phyloP scores from a whole-genome alignment of 1,284 basidiomycete genomes.

The Austroboletus niveus region DNA sequence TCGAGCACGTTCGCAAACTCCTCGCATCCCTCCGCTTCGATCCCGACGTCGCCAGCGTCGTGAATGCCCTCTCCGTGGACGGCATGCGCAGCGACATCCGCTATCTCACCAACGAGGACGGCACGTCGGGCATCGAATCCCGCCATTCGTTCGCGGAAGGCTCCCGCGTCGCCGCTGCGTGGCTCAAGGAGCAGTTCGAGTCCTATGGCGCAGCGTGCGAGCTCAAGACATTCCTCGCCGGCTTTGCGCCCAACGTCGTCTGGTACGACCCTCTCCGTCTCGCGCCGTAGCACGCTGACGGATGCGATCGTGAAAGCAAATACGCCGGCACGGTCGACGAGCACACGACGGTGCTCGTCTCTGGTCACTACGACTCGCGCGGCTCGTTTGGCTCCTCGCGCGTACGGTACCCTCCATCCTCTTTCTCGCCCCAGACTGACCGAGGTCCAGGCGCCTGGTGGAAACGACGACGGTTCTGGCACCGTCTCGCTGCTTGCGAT shows the following conservation, averaged over 20 bases:
- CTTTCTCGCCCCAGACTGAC: no score
- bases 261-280: conserved; percentile 47
- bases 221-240: conserved; percentile 60
- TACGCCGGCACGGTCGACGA: conserved; percentile 45
- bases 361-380: conserved; percentile 84
- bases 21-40: conserved; percentile 54
- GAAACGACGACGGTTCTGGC: conserved; percentile 83
- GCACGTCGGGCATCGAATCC: conserved; percentile 59
- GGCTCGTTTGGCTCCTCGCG: conserved; percentile 71
- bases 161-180: conserved; percentile 66
- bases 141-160: conserved; percentile 79
- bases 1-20: conserved; percentile 49
- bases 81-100: conserved; percentile 70
- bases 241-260: conserved; percentile 82
- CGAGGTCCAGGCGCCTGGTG: conserved; percentile 39
- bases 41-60: conserved; percentile 57
- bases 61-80: conserved; percentile 60
- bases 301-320: conserved; percentile 39
- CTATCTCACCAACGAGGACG: conserved; percentile 81
- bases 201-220: conserved; percentile 70
- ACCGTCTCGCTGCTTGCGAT: conserved; percentile 74
- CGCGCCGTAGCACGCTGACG: background rate
- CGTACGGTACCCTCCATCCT: conserved; percentile 12
- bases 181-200: conserved; percentile 74
- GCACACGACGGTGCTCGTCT: conserved; percentile 66